Base-by-base conservation (phyloP, 2,329 filamentous ascomycete species). In the Penicillium sp. region DNA sequence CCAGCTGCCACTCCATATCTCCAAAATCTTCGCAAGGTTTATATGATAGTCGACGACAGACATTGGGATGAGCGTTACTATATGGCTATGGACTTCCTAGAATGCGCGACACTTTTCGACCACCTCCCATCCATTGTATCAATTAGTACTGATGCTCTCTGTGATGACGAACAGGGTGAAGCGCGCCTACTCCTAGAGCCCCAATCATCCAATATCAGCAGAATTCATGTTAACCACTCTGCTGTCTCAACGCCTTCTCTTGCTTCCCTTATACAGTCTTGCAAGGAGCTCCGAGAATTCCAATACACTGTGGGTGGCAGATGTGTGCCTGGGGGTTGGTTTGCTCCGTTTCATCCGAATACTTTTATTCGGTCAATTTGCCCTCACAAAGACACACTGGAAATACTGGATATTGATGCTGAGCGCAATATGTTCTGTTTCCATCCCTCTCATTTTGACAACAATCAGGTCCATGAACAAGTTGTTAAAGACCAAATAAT, bases 41-140 rank as follows among this genome's bases (percentile, higher is more conserved):
- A 63, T n/a, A 16, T 63, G 11, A 56, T 60, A 5, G 45, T 56
- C 31, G 33, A 33, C 13, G 18, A 16, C 7, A 6, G 4, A 13
- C 31, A 29, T 28, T 26, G 19, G 1, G 58, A 62, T 19, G 37
- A 29, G 1, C 29, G 52, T 10, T 55, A 48, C 9, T 63, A 59
- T 29, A 10, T 29, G 3, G 2, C 4, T 1, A 51, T 62, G 21
- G 58, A 64, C n/a, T 34, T 67, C 8, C 23, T 52, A 11, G 50
- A 45, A 2, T 52, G 46, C 37, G n/a, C 56, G 13, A 26, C 36
- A 4, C 33, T 63, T 2, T 51, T 64, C 23, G 29, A 59, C 31
- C 51, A 31, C 2, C 54, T 67, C 6, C 61, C 48, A 5, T 61
- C 63, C 9, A 64, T 67, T 19, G 58, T 65, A 46, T 54, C 42